Conservation (phyloP, 305 asterid species). For the Euphrasia arctica region DNA sequence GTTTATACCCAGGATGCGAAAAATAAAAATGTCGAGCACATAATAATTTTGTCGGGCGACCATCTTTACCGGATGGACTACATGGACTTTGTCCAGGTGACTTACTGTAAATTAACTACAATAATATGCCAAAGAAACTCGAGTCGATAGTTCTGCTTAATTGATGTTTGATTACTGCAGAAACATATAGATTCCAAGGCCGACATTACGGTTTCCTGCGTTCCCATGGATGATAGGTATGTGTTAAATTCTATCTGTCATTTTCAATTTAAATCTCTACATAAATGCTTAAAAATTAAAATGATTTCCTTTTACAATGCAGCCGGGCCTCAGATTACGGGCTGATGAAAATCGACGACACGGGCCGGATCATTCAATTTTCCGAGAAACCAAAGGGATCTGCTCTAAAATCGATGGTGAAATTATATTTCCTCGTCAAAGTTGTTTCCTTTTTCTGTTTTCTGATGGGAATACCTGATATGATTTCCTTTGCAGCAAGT, state of each 20-base stretch:
- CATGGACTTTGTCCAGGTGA: constrained; percentile 98
- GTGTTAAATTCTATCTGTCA: not conserved
- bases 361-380: constrained; percentile 71
- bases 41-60: constrained; percentile 87
- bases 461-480: constrained; percentile 4
- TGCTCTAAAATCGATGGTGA: constrained; percentile 75
- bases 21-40: constrained; percentile 70
- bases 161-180: constrained; percentile 39
- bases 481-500: constrained; percentile 57
- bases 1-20: constrained; percentile 60
- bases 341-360: constrained; percentile 76
- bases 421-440: not conserved
- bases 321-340: constrained; percentile 97
- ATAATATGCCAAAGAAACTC: not conserved
- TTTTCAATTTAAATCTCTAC: not conserved
- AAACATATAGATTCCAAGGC: constrained; percentile 86
- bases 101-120: constrained; percentile 9
- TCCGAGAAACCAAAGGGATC: constrained; percentile 92
- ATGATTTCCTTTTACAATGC: not conserved
- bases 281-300: too few relatives aligned
- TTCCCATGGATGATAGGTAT: constrained; percentile 95
- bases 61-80: constrained; percentile 97
- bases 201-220: constrained; percentile 91
- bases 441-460: constrained; percentile 14
- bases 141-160: not conserved